Evolutionary conservation across 176 grass and related monocot genomes (phyloP), one percentile per base, ranked within the genome.

Genomic region (Canna indica): DNA sequence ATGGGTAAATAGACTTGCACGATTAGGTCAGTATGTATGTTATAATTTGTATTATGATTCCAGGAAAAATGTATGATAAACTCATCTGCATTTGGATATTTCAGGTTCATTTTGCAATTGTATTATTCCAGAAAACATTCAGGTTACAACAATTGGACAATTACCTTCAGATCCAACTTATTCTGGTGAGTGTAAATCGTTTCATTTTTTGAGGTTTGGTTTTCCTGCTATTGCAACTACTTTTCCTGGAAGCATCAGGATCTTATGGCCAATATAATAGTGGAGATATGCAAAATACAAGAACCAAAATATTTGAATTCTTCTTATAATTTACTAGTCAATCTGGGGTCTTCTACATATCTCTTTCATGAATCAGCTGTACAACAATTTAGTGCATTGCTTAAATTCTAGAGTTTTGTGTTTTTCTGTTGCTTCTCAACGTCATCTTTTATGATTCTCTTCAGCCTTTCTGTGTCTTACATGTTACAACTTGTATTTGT

Each of bases 1-100:
- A 47, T 96, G 88, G 91, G 82, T 96, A 30, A 96, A 96, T 78
- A 83, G 88, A 67, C 76, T 96, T 69, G 88, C 91, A 12, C 82
- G 91, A 91, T 71, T 91, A 76, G 91, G 88, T 91, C 18, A 56
- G 80, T 86, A 83, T 58, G 36, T 48, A 6, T 50, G 3, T 32
- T 11, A 3, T 20, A 17, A 7, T 2, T 31, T 16, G 9, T 33
- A 26, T 50, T 28, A 7, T 15, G 10, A 1, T 30, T 48, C 0
- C 20, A 1, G 3, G 22, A 31, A 31, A 70, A 70, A 47, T 17
- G 28, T 48, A 48, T 0, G 16, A 31, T 18, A 20, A 32, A 70
- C 8, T 70, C 22, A 20, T 42, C 5, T 7, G 15, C 2, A 50
- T 70, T 70, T 13, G 13, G 38, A 36, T 29, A 56, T 41, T 71